phyloP scores from a whole-genome alignment of 257 asterid genomes.

The Eustoma russellianum region DNA sequence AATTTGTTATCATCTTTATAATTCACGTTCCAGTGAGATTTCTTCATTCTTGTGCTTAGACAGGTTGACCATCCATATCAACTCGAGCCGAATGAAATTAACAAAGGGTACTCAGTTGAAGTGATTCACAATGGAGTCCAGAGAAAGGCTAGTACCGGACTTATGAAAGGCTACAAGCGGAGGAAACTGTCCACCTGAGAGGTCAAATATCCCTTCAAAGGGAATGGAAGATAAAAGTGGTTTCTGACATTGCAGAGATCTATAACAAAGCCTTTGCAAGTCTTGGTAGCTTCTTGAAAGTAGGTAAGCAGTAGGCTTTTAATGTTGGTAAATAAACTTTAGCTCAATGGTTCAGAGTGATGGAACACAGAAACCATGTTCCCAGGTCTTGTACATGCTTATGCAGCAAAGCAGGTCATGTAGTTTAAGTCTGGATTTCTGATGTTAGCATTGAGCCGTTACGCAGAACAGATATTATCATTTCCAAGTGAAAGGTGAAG shows the following conservation, averaged over 20 bases:
- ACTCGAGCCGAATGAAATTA: constrained; percentile 4
- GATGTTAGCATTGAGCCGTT: not conserved
- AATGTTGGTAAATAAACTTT: not conserved
- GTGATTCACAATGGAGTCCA: not conserved
- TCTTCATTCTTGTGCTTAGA: not conserved
- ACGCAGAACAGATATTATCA: not conserved
- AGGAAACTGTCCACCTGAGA: constrained; percentile 9
- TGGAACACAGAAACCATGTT: not conserved
- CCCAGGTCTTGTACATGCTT: not conserved
- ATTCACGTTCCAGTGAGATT: not conserved
- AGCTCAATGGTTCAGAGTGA: not conserved
- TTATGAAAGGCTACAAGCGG: constrained; percentile 18
- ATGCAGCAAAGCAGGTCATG: not conserved
- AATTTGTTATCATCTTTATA: not conserved
- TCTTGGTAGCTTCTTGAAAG: not conserved
- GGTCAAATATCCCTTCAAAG: constrained; percentile 2
- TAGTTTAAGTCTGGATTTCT: not conserved
- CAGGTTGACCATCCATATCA: not conserved
- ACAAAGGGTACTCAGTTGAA: not conserved
- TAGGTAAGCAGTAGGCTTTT: not conserved
- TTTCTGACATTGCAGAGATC: too few species aligned
- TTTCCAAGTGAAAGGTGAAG: not conserved
- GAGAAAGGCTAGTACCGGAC: not conserved
- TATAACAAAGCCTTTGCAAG: not conserved
- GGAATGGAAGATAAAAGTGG: too few species aligned